phyloP scores from a whole-genome alignment of 1,284 basidiomycete genomes.

The Rhodofomes roseus region DNA sequence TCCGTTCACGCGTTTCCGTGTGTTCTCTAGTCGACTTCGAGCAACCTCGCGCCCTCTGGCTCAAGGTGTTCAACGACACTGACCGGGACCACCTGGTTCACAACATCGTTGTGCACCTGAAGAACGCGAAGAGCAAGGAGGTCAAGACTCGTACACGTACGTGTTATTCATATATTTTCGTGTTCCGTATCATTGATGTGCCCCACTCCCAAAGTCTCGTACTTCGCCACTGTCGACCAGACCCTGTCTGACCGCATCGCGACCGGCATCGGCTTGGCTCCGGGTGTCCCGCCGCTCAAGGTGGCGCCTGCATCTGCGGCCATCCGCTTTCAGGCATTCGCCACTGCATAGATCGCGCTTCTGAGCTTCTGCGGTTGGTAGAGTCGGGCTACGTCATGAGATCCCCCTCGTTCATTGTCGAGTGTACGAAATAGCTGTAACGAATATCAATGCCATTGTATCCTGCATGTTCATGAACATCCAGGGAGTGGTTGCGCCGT shows the following conservation, averaged over 20 bases:
- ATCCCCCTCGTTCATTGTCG: neutral
- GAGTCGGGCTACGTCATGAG: neutral
- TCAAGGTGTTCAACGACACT: conserved; percentile 72
- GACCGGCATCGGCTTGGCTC: conserved; percentile 58
- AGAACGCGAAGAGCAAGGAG: conserved; percentile 57
- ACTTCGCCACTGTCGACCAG: conserved; percentile 78
- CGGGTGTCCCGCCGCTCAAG: conserved; percentile 51
- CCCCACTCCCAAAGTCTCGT: conserved; percentile 50
- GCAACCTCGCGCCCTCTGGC: conserved; percentile 81
- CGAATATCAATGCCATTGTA: neutral
- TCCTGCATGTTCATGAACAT: neutral
- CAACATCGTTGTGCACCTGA: conserved; percentile 78
- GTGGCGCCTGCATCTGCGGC: conserved; percentile 63
- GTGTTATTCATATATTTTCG: conserved; percentile 26
- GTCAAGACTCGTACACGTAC: conserved; percentile 69
- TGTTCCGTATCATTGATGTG: neutral
- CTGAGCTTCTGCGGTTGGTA: neutral
- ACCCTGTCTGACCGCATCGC: conserved; percentile 72
- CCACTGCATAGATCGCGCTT: conserved; percentile 4
- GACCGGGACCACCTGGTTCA: conserved; percentile 67
- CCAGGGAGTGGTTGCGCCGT: too few species aligned
- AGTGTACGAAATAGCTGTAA: neutral
- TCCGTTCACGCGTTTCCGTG: conserved; percentile 5
- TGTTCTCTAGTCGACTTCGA: conserved; percentile 75
- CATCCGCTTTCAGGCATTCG: conserved; percentile 42